Base-by-base conservation (phyloP, 768 basidiomycete species). In the Hygrocybe punicea region DNA sequence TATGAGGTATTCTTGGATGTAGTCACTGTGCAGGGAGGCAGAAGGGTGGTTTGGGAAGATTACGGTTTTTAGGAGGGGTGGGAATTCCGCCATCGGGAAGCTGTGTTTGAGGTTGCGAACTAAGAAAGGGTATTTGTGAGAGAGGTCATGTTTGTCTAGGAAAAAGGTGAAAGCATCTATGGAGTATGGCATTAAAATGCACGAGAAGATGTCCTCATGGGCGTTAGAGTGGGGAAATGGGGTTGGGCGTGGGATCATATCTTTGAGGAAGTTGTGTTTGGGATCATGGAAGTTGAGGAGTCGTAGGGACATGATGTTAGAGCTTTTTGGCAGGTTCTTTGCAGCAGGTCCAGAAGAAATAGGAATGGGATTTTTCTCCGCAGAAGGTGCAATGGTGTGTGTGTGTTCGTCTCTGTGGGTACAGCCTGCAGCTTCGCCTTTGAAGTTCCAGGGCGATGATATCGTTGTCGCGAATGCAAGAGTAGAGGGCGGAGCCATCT, bases 141-240 rank as follows among this genome's bases (percentile, higher is more conserved):
- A 13, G 1, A 66, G 46, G 13, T 52, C 19, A 35, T 61, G 60
- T 36, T 55, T 57, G 2, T 10, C 13, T 1, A 67, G 45, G 4
- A 62, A 17, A 21, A 10, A 34, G 1, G 55, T 21, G 34, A 69
- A 65, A 6, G 62, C 60, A 7, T 51, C 34, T 0, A 39, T 36
- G 39, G 58, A 60, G 51, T 68, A 70, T 2, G 67, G 69, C 7
- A 54, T 58, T 17, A 29, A 11, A 10, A 58, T 55, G 19, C 53
- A 25, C 5, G 44, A 34, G 34, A 58, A 47, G 29, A 58, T 55
- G 14, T 40, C 21, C 10, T 51, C 35, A 45, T 53, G 42, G 16
- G 17, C 10, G 14, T 23, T 34, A 14, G 42, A 47, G 2, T 16
- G 34, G n/a, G 44, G 19, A 35, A 40, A 25, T 14, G 53, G 58